Evolutionary conservation across 495 filamentous ascomycete genomes (phyloP).

Genomic region (Aspergillus egyptiacus): DNA sequence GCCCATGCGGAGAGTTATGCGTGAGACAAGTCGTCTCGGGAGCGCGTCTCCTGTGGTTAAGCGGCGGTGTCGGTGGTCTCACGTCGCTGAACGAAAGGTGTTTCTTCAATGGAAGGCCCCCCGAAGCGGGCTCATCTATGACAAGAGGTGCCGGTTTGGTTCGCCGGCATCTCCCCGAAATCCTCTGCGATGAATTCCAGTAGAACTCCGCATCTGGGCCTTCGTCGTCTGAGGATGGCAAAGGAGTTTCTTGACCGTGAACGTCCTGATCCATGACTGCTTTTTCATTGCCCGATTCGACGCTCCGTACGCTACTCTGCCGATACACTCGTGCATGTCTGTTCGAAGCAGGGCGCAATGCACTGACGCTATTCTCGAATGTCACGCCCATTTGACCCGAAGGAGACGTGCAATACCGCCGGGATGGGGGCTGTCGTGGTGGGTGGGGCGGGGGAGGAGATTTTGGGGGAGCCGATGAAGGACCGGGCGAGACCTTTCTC

Average conservation of each 20-base stretch:
- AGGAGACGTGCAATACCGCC: constrained; percentile 21
- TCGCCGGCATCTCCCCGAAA: constrained; percentile 11
- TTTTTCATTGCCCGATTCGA: constrained; percentile 21
- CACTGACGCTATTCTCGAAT: constrained; percentile 7
- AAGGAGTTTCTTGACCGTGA: constrained; percentile 25
- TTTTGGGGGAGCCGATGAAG: constrained; percentile 30
- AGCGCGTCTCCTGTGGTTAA: constrained; percentile 17
- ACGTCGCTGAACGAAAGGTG: background rate
- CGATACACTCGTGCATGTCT: constrained; percentile 20
- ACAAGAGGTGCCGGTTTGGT: constrained; percentile 8
- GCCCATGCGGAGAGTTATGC: constrained; percentile 20
- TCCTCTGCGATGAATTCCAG: constrained; percentile 8
- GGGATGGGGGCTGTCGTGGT: constrained; percentile 13
- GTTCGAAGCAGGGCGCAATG: constrained; percentile 11
- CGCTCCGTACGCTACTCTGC: constrained; percentile 27
- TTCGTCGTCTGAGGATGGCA: constrained; percentile 43
- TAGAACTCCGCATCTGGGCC: constrained; percentile 19
- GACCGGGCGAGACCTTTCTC: constrained; percentile 25
- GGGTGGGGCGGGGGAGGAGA: constrained; percentile 26
- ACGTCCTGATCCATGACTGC: constrained; percentile 20
- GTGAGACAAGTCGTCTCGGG: constrained; percentile 23
- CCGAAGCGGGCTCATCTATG: constrained; percentile 6
- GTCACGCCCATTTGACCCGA: background rate
- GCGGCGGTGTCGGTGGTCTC: constrained; percentile 25
- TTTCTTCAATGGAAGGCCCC: constrained; percentile 8